Base-by-base conservation (phyloP, 2,329 filamentous ascomycete genomes). In the Phialophora tarda region DNA sequence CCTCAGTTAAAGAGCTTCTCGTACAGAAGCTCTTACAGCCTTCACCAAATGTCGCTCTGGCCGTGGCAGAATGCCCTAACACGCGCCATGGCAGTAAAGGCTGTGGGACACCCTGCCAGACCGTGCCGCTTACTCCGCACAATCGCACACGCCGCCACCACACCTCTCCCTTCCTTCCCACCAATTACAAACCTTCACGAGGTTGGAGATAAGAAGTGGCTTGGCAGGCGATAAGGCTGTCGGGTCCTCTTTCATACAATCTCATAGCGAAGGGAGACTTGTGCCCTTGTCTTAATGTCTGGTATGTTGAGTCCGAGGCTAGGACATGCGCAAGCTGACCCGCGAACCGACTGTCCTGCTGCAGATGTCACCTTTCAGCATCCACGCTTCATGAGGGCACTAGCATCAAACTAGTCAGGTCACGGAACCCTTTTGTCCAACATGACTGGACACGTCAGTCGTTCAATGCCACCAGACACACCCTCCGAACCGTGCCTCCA, bases 201-300 rank as follows among this genome's bases (percentile, higher is more conserved):
- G 38, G 6, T 44, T n/a, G 21, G 48, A 51, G 57, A 59, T 59
- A 59, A 59, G 57, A 24, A 50, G n/a, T 23, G 17, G 44, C 57
- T 51, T 51, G 57, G 57, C 57, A 59, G 26, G 30, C 57, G 44
- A 59, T 50, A 50, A 59, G 57, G 57, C 28, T 59, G 28, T 17
- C 12, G 21, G 12, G 34, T 26, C 24, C 24, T 26, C 24, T 24
- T 21, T 23, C 4, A 8, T 30, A 34, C 41, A n/a, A 8, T 8
- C 6, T 59, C 21, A 24, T 10, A 4, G 10, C 41, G 34, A 17
- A 26, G 34, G 17, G 21, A 10, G 11, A 8, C 8, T 41, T 12
- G 2, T 58, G 12, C 55, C 23, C 38, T 21, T 26, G 6, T 6
- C 12, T 59, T 48, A 44, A 30, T 23, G 24, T 41, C n/a, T 17